Evolutionary conservation across 345 rosid species (phyloP).

Genomic region (Durio zibethinus): DNA sequence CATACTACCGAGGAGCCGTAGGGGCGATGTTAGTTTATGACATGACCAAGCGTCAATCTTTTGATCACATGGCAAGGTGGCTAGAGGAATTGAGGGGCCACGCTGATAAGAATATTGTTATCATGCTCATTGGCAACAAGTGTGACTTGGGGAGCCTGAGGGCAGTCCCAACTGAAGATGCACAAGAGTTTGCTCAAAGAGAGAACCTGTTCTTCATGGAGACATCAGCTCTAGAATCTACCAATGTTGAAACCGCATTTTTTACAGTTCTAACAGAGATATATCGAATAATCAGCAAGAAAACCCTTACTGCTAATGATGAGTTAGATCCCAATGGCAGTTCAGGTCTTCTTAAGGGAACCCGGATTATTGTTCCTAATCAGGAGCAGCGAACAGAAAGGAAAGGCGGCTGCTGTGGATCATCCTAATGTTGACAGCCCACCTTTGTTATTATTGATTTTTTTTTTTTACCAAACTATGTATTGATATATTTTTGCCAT

Average conservation of each 20-base stretch:
- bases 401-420: slow-evolving; percentile 49
- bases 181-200: slow-evolving; percentile 68
- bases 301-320: slow-evolving; percentile 48
- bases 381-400: slow-evolving; percentile 33
- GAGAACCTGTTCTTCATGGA: slow-evolving; percentile 72
- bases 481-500: not conserved
- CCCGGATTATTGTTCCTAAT: slow-evolving; percentile 53
- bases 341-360: slow-evolving; percentile 55
- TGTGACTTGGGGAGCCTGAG: slow-evolving; percentile 54
- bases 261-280: slow-evolving; percentile 56
- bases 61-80: slow-evolving; percentile 70
- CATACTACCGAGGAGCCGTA: slow-evolving; percentile 67
- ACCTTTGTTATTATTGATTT: too few species aligned
- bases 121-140: slow-evolving; percentile 73
- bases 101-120: slow-evolving; percentile 61
- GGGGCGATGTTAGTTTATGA: slow-evolving; percentile 72
- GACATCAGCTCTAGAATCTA: slow-evolving; percentile 69
- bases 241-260: slow-evolving; percentile 67
- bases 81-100: slow-evolving; percentile 66
- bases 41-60: slow-evolving; percentile 70
- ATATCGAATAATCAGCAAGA: slow-evolving; percentile 62
- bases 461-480: not conserved
- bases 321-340: slow-evolving; percentile 28
- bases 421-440: slow-evolving; percentile 22
- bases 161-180: slow-evolving; percentile 65